Evolutionary conservation across 2,329 filamentous ascomycete genomes (phyloP).

Genomic region (Fusarium compactum): DNA sequence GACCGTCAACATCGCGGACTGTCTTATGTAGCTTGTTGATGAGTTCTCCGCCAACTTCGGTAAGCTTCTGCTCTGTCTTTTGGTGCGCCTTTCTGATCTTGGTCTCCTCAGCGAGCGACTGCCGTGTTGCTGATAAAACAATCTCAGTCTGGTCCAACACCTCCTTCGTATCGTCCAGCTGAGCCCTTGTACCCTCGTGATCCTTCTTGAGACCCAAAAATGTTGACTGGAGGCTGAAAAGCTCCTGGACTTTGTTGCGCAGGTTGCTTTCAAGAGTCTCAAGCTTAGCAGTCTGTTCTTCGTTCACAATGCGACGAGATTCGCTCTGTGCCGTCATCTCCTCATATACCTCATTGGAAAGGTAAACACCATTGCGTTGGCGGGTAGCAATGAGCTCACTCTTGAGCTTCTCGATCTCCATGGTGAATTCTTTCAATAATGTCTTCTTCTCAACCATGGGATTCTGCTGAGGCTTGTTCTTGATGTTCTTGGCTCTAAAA

Average conservation of each 20-base stretch:
- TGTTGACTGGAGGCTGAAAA: conserved; percentile 86
- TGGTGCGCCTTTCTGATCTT: conserved; percentile 85
- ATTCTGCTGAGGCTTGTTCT: conserved; percentile 97
- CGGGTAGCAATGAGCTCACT: conserved; percentile 92
- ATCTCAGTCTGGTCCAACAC: conserved; percentile 90
- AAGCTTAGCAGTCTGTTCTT: conserved; percentile 92
- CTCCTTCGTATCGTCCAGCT: conserved; percentile 82
- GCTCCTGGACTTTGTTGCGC: conserved; percentile 92
- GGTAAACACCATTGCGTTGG: conserved; percentile 93
- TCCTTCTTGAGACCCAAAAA: conserved; percentile 93
- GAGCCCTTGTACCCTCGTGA: conserved; percentile 78
- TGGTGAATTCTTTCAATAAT: conserved; percentile 87
- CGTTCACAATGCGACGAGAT: conserved; percentile 87
- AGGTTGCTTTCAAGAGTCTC: conserved; percentile 92
- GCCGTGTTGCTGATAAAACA: conserved; percentile 81
- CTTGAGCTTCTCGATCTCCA: conserved; percentile 94
- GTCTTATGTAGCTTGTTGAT: conserved; percentile 82
- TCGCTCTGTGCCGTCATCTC: conserved; percentile 93
- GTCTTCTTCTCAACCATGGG: conserved; percentile 94
- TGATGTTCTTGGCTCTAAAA: conserved; percentile 97
- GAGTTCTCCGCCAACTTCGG: conserved; percentile 78
- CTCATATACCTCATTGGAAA: conserved; percentile 89
- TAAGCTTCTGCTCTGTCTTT: conserved; percentile 82
- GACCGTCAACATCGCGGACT: conserved; percentile 81
- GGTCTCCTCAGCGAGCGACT: conserved; percentile 82